A percentile compares a stretch with the other conserved stretches of the same genome.
These are phyloP conservation scores for Apiospora rasikravindrae DNA, from an alignment of 2,329 filamentous ascomycete species.

Conservation along the genomic window DNA sequence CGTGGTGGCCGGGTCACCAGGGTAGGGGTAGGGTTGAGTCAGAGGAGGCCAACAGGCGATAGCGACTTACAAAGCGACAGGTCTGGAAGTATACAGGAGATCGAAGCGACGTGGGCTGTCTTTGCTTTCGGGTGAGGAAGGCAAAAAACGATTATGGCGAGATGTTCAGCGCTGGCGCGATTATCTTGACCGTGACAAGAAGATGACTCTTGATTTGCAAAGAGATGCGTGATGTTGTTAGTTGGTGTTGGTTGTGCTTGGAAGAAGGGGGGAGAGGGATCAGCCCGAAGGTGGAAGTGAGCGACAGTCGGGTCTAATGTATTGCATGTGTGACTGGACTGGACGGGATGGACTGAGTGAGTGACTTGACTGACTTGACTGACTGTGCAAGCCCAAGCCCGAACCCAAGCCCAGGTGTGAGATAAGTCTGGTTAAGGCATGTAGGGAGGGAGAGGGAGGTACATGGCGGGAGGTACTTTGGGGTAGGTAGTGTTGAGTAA, in stretches of 20 bases:
- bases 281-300: conserved; percentile 40
- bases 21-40: conserved; percentile 22
- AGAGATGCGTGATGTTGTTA: conserved; percentile 43
- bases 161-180: conserved; percentile 59
- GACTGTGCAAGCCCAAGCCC: conserved; percentile 4
- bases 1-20: too few relatives aligned
- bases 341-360: not conserved
- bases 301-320: conserved; percentile 39
- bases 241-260: conserved; percentile 57
- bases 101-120: conserved; percentile 6
- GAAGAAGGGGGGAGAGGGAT: conserved; percentile 43
- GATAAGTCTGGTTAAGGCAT: not conserved
- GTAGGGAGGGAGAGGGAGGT: not conserved
- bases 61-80: conserved; percentile 40
- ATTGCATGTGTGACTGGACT: conserved; percentile 20
- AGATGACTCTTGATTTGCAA: conserved; percentile 57
- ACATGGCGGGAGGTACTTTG: not conserved
- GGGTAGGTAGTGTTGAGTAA: conserved; percentile 5
- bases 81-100: conserved; percentile 39
- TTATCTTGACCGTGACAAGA: conserved; percentile 62
- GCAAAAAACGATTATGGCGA: conserved; percentile 40
- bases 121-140: conserved; percentile 36
- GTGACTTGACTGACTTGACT: not conserved
- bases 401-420: not conserved
- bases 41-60: conserved; percentile 24